Conservation (phyloP, 2,329 filamentous ascomycete genomes). For the Talaromyces albobiverticillius region DNA sequence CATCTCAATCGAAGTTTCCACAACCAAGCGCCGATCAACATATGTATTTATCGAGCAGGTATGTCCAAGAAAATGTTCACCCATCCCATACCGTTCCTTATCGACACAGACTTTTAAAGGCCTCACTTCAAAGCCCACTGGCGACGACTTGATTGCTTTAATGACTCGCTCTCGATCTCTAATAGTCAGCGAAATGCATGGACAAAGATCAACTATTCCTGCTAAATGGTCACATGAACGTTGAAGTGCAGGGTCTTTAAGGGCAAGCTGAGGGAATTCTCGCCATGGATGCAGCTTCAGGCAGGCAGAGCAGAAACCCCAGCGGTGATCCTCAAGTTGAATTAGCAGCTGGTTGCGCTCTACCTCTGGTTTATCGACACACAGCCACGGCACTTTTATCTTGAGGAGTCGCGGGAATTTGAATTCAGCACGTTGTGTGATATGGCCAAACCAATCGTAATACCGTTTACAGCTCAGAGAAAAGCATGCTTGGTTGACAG, state of each 20-base stretch:
- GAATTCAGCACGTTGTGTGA: background rate
- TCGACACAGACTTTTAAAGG: background rate
- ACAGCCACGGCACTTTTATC: background rate
- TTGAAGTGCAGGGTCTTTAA: background rate
- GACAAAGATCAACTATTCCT: constrained; percentile 1
- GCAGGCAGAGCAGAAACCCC: background rate
- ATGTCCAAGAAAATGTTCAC: background rate
- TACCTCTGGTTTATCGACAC: background rate
- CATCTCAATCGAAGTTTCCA: background rate
- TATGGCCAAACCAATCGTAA: background rate
- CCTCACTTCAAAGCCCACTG: background rate
- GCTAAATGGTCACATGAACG: background rate
- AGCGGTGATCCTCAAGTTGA: constrained; percentile 1
- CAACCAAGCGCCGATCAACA: background rate
- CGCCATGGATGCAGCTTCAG: background rate
- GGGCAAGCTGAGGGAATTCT: background rate
- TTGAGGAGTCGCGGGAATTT: constrained; percentile 3
- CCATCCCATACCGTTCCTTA: background rate
- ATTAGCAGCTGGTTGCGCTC: background rate
- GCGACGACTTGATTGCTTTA: background rate
- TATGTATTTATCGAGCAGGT: background rate
- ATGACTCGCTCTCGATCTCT: background rate
- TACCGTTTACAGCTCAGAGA: constrained; percentile 3
- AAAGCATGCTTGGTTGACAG: background rate
- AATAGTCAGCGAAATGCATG: background rate